Evolutionary conservation across 257 asterid genomes (phyloP).

Genomic region (Jasminum sambac): DNA sequence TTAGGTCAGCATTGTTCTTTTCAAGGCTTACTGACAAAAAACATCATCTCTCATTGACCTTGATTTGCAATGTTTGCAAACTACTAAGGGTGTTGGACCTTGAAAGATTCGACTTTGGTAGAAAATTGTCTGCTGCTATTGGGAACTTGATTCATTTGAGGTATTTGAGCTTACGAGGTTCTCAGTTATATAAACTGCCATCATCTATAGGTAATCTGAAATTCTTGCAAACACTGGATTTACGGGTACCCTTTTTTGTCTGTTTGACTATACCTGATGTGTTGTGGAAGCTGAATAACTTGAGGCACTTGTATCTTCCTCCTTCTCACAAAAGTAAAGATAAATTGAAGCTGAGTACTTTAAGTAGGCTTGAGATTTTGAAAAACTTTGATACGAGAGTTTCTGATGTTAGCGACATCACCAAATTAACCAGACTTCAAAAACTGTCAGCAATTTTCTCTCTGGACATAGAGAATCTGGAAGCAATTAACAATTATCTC

Average conservation of each 20-base stretch:
- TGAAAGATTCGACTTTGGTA: slow-evolving; percentile 49
- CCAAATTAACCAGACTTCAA: slow-evolving; percentile 41
- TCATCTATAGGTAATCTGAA: slow-evolving; percentile 45
- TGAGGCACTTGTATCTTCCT: slow-evolving; percentile 57
- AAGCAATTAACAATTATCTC: slow-evolving; percentile 31
- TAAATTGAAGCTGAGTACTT: slow-evolving; percentile 38
- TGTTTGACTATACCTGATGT: slow-evolving; percentile 48
- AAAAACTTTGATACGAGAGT: slow-evolving; percentile 51
- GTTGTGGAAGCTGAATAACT: slow-evolving; percentile 40
- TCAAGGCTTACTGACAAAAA: slow-evolving; percentile 38
- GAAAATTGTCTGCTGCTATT: slow-evolving; percentile 33
- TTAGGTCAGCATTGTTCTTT: slow-evolving; percentile 59
- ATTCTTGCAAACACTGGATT: slow-evolving; percentile 45
- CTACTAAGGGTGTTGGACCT: slow-evolving; percentile 49
- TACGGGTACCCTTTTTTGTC: slow-evolving; percentile 38
- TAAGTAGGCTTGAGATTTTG: slow-evolving; percentile 41
- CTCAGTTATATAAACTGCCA: slow-evolving; percentile 36
- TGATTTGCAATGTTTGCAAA: slow-evolving; percentile 36
- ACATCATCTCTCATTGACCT: slow-evolving; percentile 30
- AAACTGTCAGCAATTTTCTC: slow-evolving; percentile 42
- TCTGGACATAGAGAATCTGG: slow-evolving; percentile 37
- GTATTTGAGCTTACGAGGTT: slow-evolving; percentile 48
- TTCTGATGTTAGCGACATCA: slow-evolving; percentile 44
- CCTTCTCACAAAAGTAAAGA: slow-evolving; percentile 37
- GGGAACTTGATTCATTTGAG: slow-evolving; percentile 48